Base-by-base conservation (phyloP, 257 asterid genomes). In the Plantago ovata region DNA sequence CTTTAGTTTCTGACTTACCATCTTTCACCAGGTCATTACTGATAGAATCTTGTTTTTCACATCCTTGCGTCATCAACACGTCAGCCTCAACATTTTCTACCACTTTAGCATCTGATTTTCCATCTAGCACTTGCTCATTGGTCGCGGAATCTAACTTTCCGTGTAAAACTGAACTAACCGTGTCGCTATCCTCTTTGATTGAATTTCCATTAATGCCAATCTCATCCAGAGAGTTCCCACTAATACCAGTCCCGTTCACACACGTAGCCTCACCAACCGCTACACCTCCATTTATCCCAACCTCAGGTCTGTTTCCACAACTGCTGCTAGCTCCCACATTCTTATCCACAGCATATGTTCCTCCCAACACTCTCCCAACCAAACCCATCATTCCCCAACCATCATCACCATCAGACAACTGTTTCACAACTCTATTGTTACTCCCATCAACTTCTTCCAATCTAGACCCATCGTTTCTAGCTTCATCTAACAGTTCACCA, bases 301-400 rank as follows among this genome's bases (percentile, higher is more conserved):
- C 65, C 60, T 40, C 63, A 3, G 38, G 13, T 39, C 44, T 39
- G 33, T 43, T 57, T 41, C 12, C 2, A 0, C 58, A 42, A 77
- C 18, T 46, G 15, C 58, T 63, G 13, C 57, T 58, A 44, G 55
- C 72, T 11, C 72, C 71, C 32, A 36, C 51, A 53, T 62, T 76
- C 13, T 72, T 55, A 61, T 71, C 80, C 68, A 73, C 72, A 73
- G 43, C n/a, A 43, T 65, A 58, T 51, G 39, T 71, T 28, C 86
- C 79, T 21, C 64, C 67, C 40, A 77, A 69, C 51, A 77, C 77
- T 67, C 72, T 80, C 6, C 73, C 74, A 62, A 80, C 86, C 73
- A 80, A 49, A 54, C 67, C 32, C 81, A 80, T 66, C 66, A 80
- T 22, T 28, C 33, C 55, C 71, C 52, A n/a, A n/a, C n/a, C 43